Evolutionary conservation across 805 yeast genomes (phyloP).

Genomic region (Wickerhamomyces alni): DNA sequence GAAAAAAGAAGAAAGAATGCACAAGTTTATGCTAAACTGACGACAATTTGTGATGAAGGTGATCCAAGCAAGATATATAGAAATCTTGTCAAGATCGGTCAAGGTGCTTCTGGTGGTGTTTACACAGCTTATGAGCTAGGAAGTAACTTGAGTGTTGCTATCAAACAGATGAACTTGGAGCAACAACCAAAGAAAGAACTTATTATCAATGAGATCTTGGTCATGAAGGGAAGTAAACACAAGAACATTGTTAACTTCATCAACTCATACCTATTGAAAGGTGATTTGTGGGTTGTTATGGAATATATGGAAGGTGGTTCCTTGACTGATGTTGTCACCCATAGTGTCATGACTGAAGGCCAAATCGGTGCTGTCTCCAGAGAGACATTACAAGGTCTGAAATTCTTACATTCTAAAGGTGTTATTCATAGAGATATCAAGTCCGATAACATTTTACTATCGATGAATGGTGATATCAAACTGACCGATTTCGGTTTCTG

Average conservation of each 20-base stretch:
- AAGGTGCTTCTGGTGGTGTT: slow-evolving; percentile 98
- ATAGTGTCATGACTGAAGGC: slow-evolving; percentile 81
- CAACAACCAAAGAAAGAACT: slow-evolving; percentile 94
- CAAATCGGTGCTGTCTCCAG: slow-evolving; percentile 94
- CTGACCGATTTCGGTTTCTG: slow-evolving; percentile 96
- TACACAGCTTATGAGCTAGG: slow-evolving; percentile 73
- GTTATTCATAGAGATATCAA: slow-evolving; percentile 95
- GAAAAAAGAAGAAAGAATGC: slow-evolving; percentile 68
- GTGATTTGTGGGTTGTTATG: slow-evolving; percentile 95
- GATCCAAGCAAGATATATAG: slow-evolving; percentile 73
- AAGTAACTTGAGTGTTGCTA: slow-evolving; percentile 67
- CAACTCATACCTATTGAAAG: slow-evolving; percentile 72
- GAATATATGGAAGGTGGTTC: slow-evolving; percentile 99
- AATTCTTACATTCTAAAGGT: slow-evolving; percentile 84
- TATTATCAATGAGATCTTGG: slow-evolving; percentile 90
- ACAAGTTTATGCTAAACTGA: slow-evolving; percentile 64
- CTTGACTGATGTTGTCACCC: slow-evolving; percentile 90
- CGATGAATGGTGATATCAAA: slow-evolving; percentile 83
- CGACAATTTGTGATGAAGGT: slow-evolving; percentile 74
- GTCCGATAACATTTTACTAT: slow-evolving; percentile 84
- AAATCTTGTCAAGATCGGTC: slow-evolving; percentile 82
- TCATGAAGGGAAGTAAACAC: slow-evolving; percentile 90
- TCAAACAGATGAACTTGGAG: slow-evolving; percentile 92
- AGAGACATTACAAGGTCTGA: slow-evolving; percentile 82
- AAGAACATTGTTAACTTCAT: slow-evolving; percentile 91